Base-by-base conservation (phyloP, 805 yeast genomes). In the Komagataella kurtzmanii region DNA sequence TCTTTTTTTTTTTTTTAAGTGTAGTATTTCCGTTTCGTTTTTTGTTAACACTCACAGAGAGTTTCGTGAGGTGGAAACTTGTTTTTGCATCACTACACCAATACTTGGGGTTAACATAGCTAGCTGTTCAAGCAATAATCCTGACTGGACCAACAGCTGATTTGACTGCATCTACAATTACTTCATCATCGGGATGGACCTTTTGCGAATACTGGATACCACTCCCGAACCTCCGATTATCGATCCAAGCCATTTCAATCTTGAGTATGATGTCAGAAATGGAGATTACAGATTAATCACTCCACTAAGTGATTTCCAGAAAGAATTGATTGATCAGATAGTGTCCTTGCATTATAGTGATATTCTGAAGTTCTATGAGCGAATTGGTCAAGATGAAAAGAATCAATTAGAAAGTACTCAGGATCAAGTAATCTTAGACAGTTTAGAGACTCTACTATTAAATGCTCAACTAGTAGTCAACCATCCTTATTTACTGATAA, bases 321-420 rank as follows among this genome's bases (percentile, higher is more conserved):
- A 82, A 59, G 93, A 89, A 59, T 72, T 91, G 50, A 87, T 90
- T 8, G 96, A 91, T 65, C 96, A 89, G 62, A 89, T 93, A 30
- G 86, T 91, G 10, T 86, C 96, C 1, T 71, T 89, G 45, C 98
- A 91, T 66, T 91, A 90, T 63, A 80, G 91, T 40, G 98, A 90
- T 62, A 88, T 91, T 53, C 71, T 91, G 58, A 83, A 88, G 65
- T 90, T 84, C 63, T 89, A 87, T 61, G 95, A 88, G 62, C 70
- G 79, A 49, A 68, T 74, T 53, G 75, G 73, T 55, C 66, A 68
- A 45, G 64, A 66, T 5, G 74, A 71, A 14, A 60, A 56, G 45
- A 50, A 54, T 2, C 51, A 54, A 14, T 44, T 50, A n/a, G 45
- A 43, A 19, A 65, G 69, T 7, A 54, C 63, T n/a, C 58, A 64